Evolutionary conservation across 257 asterid species (phyloP).

Genomic region (Lycium barbarum): DNA sequence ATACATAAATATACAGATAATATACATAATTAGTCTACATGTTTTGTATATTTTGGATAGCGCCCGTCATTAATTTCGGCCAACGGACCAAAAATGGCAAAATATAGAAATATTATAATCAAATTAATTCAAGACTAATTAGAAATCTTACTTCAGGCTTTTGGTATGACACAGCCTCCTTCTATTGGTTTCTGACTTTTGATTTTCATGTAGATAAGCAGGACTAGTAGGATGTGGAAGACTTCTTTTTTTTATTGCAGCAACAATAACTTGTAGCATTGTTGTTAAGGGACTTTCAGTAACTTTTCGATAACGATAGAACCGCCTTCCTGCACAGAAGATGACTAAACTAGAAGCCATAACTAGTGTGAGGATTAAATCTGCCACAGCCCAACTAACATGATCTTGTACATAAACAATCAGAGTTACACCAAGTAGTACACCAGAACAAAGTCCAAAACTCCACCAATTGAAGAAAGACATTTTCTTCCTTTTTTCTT

Average conservation of each 20-base stretch:
- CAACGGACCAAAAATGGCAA: too few species aligned
- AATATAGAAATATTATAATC: background rate
- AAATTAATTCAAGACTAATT: background rate
- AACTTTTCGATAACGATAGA: constrained; percentile 57
- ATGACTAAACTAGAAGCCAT: constrained; percentile 56
- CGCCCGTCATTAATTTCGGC: too few species aligned
- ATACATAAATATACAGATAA: too few species aligned
- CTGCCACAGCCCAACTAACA: constrained; percentile 66
- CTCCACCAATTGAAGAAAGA: constrained; percentile 93
- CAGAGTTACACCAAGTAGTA: constrained; percentile 61
- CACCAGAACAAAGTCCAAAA: constrained; percentile 68
- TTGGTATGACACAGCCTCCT: constrained; percentile 65
- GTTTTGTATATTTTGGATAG: too few species aligned
- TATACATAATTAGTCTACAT: too few species aligned
- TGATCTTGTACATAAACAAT: constrained; percentile 72
- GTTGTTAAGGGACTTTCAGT: constrained; percentile 74
- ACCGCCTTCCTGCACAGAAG: constrained; percentile 55
- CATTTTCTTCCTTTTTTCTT: constrained; percentile 56
- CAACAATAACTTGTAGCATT: constrained; percentile 72
- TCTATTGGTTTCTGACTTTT: background rate
- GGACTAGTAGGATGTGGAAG: constrained; percentile 46
- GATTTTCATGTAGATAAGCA: constrained; percentile 61
- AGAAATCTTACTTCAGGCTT: constrained; percentile 42
- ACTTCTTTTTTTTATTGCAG: constrained; percentile 57
- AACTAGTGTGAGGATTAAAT: constrained; percentile 60